Percentiles rank a stretch among this genome's conserved stretches.
Conservation (phyloP, 768 basidiomycete genomes). For the Podaxis pistillaris region DNA sequence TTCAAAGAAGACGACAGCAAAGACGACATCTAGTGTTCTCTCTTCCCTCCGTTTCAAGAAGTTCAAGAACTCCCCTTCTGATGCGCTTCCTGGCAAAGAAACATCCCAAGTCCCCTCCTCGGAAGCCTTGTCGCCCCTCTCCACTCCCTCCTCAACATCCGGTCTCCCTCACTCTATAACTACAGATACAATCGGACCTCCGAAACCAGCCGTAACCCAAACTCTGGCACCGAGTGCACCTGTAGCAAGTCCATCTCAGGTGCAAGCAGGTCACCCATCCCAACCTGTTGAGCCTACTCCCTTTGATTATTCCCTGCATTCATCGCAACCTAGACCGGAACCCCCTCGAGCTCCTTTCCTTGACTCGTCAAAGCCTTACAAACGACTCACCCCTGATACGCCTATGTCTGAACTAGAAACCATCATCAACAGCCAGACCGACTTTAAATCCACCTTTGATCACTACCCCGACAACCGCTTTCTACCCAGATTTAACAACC, state of each 20-base stretch:
- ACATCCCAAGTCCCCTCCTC: neutral
- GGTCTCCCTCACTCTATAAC: neutral
- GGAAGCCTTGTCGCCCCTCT: no score
- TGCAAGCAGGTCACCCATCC: neutral
- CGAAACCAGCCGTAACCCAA: neutral
- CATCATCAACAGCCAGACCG: neutral
- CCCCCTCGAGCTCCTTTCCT: neutral
- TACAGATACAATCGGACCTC: neutral
- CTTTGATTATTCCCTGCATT: neutral
- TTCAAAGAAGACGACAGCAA: neutral
- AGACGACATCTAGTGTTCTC: neutral
- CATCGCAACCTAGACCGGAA: neutral
- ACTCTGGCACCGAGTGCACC: neutral
- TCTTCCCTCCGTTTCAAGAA: slow-evolving; percentile 5
- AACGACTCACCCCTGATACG: neutral
- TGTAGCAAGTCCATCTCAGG: neutral
- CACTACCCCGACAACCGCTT: neutral
- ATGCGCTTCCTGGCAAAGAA: neutral
- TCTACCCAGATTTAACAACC: neutral
- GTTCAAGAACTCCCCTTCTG: neutral
- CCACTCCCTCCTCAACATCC: neutral
- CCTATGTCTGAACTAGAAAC: neutral
- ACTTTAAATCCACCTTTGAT: neutral
- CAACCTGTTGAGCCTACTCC: neutral
- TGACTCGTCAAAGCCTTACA: neutral